phyloP scores from a whole-genome alignment of 805 yeast species.

The Saccharomycopsis sp. region DNA sequence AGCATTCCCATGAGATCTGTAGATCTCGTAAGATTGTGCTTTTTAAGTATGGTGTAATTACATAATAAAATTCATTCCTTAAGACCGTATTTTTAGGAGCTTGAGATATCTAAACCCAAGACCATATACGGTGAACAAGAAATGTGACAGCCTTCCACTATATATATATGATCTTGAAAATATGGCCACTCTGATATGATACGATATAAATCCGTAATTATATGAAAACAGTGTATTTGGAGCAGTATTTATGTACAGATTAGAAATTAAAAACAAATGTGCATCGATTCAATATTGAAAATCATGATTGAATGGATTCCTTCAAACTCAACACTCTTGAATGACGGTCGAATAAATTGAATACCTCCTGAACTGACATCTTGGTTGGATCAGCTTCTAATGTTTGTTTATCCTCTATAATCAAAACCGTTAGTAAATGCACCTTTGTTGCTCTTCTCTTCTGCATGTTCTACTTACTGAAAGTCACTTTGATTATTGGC shows the following conservation, averaged over 20 bases:
- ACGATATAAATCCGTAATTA: no score
- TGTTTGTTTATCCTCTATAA: conserved; percentile 59
- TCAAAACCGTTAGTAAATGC: conserved; percentile 5
- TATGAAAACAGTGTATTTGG: not conserved
- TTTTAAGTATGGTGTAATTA: no score
- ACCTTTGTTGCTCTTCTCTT: not conserved
- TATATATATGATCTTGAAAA: no score
- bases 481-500: conserved; percentile 70
- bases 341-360: conserved; percentile 67
- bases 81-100: no score
- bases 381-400: conserved; percentile 60
- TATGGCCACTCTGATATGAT: not conserved
- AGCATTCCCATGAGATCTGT: no score
- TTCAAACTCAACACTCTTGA: conserved; percentile 54
- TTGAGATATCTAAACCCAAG: no score
- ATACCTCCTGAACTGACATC: conserved; percentile 52
- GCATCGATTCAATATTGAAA: no score
- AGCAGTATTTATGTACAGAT: not conserved
- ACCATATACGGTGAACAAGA: no score
- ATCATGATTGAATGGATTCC: conserved; percentile 26
- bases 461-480: conserved; percentile 32
- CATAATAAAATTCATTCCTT: no score
- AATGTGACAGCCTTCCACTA: no score
- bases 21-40: no score
- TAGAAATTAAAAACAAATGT: not conserved